Conservation (phyloP, 1,284 basidiomycete genomes). For the Porogramme epimiltina region DNA sequence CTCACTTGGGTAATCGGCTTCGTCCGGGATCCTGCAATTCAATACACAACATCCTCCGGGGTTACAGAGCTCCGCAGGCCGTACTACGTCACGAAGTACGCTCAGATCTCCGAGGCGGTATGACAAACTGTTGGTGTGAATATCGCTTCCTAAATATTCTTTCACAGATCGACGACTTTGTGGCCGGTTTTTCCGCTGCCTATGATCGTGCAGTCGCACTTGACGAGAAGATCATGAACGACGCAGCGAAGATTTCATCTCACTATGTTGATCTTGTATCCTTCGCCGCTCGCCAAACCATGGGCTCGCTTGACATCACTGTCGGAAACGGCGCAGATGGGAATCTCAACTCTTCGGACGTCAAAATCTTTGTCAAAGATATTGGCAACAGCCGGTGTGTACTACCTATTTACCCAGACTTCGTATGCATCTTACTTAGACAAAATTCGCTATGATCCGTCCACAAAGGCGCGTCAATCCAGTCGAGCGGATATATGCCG, state of each 20-base stretch:
- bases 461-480: constrained; percentile 56
- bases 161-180: constrained; percentile 55
- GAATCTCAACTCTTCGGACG: constrained; percentile 54
- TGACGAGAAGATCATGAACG: constrained; percentile 53
- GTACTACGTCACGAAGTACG: constrained; percentile 53
- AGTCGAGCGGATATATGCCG: constrained; percentile 72
- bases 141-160: too few relatives aligned
- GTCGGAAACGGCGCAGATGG: constrained; percentile 43
- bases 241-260: constrained; percentile 54
- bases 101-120: constrained; percentile 15
- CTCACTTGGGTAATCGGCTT: too few relatives aligned
- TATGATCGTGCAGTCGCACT: constrained; percentile 50
- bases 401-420: background rate
- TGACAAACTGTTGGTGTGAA: background rate
- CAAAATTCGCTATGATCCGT: background rate
- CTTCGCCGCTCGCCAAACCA: constrained; percentile 60
- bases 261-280: constrained; percentile 60
- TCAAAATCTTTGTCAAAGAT: constrained; percentile 69
- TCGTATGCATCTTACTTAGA: too few relatives aligned
- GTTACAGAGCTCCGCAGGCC: too few relatives aligned
- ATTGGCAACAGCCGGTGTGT: constrained; percentile 12
- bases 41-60: too few relatives aligned
- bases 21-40: too few relatives aligned
- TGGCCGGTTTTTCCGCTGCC: constrained; percentile 51
- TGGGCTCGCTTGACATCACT: constrained; percentile 64